Evolutionary conservation across 306 rosid genomes (phyloP).

Genomic region (Argentina anserina): DNA sequence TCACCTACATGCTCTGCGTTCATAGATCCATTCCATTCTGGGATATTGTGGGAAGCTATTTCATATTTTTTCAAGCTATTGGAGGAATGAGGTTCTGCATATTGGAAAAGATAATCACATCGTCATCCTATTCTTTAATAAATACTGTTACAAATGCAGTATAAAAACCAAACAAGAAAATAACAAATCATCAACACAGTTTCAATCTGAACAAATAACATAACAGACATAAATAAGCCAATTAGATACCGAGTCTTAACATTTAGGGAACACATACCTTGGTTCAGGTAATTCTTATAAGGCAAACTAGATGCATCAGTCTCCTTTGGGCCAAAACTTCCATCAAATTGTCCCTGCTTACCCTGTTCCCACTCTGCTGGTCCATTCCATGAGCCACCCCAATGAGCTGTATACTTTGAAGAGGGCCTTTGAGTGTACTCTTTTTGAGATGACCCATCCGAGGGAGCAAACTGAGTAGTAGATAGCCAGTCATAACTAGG

Average conservation of each 20-base stretch:
- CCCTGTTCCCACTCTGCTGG: constrained; percentile 38
- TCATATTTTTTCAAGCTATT: constrained; percentile 33
- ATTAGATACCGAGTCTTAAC: background rate
- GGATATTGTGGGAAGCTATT: constrained; percentile 28
- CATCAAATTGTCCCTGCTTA: constrained; percentile 35
- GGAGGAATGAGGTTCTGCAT: constrained; percentile 43
- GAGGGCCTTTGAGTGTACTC: constrained; percentile 31
- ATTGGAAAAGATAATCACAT: background rate
- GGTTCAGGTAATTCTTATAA: constrained; percentile 36
- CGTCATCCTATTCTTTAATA: background rate
- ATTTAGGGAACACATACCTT: constrained; percentile 36
- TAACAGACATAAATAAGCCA: background rate
- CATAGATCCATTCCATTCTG: constrained; percentile 34
- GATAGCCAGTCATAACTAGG: constrained; percentile 44
- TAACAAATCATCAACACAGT: background rate
- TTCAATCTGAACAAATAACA: background rate
- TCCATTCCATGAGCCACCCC: constrained; percentile 44
- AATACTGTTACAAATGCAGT: background rate
- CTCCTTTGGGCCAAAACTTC: constrained; percentile 35
- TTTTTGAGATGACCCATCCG: constrained; percentile 29
- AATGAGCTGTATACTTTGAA: constrained; percentile 27
- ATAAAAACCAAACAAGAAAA: background rate
- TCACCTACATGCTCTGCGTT: constrained; percentile 32
- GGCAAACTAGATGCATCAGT: constrained; percentile 19
- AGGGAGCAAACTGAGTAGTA: constrained; percentile 26